Conservation (phyloP, 805 yeast genomes). For the Suhomyces xylopsoci region DNA sequence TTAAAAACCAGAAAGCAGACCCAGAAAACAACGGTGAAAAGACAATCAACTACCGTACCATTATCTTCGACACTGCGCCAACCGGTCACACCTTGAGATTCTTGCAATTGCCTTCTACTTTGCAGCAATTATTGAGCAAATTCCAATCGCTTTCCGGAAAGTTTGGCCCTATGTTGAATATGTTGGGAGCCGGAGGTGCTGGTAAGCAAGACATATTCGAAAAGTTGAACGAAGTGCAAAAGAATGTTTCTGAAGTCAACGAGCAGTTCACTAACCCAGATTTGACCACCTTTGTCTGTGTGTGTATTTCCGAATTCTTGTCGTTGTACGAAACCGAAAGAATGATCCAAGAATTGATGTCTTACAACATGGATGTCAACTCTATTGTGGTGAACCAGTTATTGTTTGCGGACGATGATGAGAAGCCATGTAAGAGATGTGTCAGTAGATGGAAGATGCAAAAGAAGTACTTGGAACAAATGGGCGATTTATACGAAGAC, state of each 20-base stretch:
- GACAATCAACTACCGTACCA: slow-evolving; percentile 60
- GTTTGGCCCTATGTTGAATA: slow-evolving; percentile 86
- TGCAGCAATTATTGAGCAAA: slow-evolving; percentile 82
- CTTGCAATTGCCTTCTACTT: slow-evolving; percentile 88
- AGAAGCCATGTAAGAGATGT: slow-evolving; percentile 81
- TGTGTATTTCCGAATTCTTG: slow-evolving; percentile 94
- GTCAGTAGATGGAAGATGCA: slow-evolving; percentile 94
- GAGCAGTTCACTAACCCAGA: slow-evolving; percentile 96
- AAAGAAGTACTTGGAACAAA: slow-evolving; percentile 89
- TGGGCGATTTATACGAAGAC: slow-evolving; percentile 94
- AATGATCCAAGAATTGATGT: slow-evolving; percentile 92
- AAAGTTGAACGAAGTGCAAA: slow-evolving; percentile 78
- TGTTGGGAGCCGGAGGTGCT: slow-evolving; percentile 76
- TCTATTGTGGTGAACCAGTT: slow-evolving; percentile 95
- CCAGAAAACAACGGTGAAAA: slow-evolving; percentile 22
- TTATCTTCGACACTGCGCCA: slow-evolving; percentile 99
- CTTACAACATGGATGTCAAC: slow-evolving; percentile 94
- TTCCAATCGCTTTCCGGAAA: slow-evolving; percentile 81
- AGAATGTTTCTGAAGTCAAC: slow-evolving; percentile 81
- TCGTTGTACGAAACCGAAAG: slow-evolving; percentile 97
- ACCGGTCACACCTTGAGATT: slow-evolving; percentile 97
- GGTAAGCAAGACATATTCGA: slow-evolving; percentile 69
- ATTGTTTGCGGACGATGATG: slow-evolving; percentile 77
- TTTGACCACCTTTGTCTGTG: slow-evolving; percentile 91
- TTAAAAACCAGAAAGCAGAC: slow-evolving; percentile 62